Percentiles rank a stretch among this genome's conserved stretches.
These are phyloP conservation scores for Calycina herbarum DNA, from an alignment of 2,329 filamentous ascomycete species.

Conservation along the genomic window DNA sequence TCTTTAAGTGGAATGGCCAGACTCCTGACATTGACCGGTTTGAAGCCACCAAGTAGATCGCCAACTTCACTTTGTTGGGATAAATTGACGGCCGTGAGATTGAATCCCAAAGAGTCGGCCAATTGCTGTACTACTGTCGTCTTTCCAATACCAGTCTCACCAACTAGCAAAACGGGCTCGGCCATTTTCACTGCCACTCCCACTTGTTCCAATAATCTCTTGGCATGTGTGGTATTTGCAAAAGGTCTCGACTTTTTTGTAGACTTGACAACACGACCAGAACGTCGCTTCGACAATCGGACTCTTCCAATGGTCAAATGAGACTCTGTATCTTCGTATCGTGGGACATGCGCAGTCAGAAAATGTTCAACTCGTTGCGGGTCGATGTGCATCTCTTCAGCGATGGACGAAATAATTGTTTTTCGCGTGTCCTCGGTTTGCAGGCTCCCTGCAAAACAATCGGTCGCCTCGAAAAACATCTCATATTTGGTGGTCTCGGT, in stretches of 20 bases:
- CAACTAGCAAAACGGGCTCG: constrained; percentile 94
- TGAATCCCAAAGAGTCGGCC: constrained; percentile 79
- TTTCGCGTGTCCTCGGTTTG: constrained; percentile 63
- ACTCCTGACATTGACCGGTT: constrained; percentile 87
- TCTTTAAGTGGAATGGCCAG: constrained; percentile 88
- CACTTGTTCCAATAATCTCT: constrained; percentile 84
- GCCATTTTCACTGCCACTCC: constrained; percentile 76
- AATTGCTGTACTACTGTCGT: constrained; percentile 95
- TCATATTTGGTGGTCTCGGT: constrained; percentile 72
- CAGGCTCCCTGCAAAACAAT: constrained; percentile 85
- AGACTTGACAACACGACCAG: constrained; percentile 46
- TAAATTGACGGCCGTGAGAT: constrained; percentile 88
- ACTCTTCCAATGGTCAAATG: constrained; percentile 67
- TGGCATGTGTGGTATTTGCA: constrained; percentile 83
- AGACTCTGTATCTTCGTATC: constrained; percentile 60
- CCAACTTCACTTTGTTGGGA: constrained; percentile 97
- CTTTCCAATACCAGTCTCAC: constrained; percentile 97
- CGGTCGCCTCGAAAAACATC: constrained; percentile 90
- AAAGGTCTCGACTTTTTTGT: constrained; percentile 66
- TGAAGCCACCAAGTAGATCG: constrained; percentile 95
- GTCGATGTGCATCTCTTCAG: constrained; percentile 84
- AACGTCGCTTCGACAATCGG: constrained; percentile 53
- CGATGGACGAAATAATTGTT: constrained; percentile 67
- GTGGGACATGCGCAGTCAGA: constrained; percentile 69
- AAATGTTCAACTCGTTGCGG: constrained; percentile 79